A percentile compares a stretch with the other conserved stretches of the same genome.
Conservation (phyloP, 2,329 filamentous ascomycete genomes). For the Trichoderma endophyticum region DNA sequence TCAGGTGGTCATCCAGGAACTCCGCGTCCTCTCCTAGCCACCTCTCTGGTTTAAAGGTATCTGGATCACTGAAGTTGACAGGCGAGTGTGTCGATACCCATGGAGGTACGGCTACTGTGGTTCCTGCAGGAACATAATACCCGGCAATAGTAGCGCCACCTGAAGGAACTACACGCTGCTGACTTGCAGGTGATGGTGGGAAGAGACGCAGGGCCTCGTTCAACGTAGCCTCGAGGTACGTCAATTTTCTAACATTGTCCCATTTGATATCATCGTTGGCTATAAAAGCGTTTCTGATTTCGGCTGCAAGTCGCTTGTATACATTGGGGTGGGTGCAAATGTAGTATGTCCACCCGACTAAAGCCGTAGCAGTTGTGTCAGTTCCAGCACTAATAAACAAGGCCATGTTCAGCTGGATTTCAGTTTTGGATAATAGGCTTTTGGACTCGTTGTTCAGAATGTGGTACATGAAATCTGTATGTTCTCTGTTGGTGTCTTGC, state of each 20-base stretch:
- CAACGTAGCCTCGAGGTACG: not conserved
- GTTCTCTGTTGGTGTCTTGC: not conserved
- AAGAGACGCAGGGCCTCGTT: not conserved
- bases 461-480: not conserved
- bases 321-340: not conserved
- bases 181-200: not conserved
- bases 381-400: not conserved
- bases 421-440: not conserved
- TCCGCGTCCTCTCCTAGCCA: not conserved
- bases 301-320: not conserved
- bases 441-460: not conserved
- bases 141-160: not conserved
- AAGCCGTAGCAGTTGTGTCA: not conserved
- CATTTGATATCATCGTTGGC: not conserved
- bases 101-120: not conserved
- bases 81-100: not conserved
- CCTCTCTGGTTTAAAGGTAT: not conserved
- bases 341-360: not conserved
- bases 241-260: not conserved
- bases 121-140: not conserved
- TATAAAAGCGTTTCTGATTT: not conserved
- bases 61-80: not conserved
- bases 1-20: not conserved
- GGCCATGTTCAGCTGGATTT: not conserved
- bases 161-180: not conserved